phyloP scores from a whole-genome alignment of 2,329 filamentous ascomycete genomes.

The Raffaelea albimanens region DNA sequence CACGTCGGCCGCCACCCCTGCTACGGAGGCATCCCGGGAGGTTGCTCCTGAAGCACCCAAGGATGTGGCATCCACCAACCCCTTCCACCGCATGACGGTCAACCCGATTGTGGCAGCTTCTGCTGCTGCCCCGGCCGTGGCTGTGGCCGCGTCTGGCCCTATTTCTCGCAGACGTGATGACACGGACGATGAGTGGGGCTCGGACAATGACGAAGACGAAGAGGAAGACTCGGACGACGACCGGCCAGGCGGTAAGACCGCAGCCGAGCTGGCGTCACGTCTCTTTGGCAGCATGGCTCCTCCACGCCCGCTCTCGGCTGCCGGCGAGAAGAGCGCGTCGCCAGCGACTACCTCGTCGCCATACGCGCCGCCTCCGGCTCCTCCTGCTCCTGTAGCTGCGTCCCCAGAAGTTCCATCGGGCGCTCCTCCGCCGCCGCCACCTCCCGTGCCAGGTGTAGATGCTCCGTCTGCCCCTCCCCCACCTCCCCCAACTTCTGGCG shows the following conservation, averaged over 20 bases:
- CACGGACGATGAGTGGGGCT: slow-evolving; percentile 70
- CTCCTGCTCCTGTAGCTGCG: slow-evolving; percentile 15
- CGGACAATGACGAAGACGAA: slow-evolving; percentile 46
- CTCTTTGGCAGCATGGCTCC: slow-evolving; percentile 96
- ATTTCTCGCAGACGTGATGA: slow-evolving; percentile 44
- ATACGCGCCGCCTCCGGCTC: slow-evolving; percentile 23
- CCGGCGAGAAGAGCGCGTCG: slow-evolving; percentile 56
- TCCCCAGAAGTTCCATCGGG: slow-evolving; percentile 10
- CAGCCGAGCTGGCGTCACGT: slow-evolving; percentile 87
- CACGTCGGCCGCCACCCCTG: slow-evolving; percentile 24
- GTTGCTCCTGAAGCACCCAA: neutral
- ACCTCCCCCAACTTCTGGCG: slow-evolving; percentile 25
- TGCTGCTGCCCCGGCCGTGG: slow-evolving; percentile 30
- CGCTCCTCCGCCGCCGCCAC: slow-evolving; percentile 17
- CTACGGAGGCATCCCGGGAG: slow-evolving; percentile 22
- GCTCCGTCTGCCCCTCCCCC: slow-evolving; percentile 25
- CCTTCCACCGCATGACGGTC: slow-evolving; percentile 80
- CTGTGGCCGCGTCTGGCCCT: slow-evolving; percentile 34
- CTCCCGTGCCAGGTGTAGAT: slow-evolving; percentile 16
- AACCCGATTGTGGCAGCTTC: slow-evolving; percentile 37
- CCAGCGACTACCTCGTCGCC: slow-evolving; percentile 24
- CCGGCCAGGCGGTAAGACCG: slow-evolving; percentile 69
- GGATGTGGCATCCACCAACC: slow-evolving; percentile 70
- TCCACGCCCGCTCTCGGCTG: slow-evolving; percentile 75
- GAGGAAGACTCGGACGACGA: slow-evolving; percentile 67